Evolutionary conservation across 2,329 filamentous ascomycete species (phyloP), one percentile per base, ranked within the genome.

Genomic region (Cladophialophora immunda): DNA sequence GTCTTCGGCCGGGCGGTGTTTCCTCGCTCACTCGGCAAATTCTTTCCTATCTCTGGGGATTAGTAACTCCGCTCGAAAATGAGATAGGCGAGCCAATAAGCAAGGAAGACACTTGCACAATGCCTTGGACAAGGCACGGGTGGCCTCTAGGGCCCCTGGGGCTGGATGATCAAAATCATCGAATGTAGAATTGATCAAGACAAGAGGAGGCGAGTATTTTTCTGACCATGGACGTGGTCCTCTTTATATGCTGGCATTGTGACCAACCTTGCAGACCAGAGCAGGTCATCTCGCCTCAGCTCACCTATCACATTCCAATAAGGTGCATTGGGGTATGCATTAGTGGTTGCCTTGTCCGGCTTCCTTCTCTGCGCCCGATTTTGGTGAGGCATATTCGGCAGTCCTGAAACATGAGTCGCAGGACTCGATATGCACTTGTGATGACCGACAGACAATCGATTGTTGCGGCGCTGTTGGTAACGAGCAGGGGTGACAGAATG

Each of bases 241-340:
- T 61, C 58, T 22, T 61, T 61, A 61, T 61, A 61, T 34, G 58
- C 34, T 53, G 45, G 19, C 4, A 19, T 25, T 13, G 8, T 11
- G 4, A 11, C 45, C 19, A 25, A 11, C 45, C 19, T 25, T 50
- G 19, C 45, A 25, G n/a, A 30, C 11, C 29, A 5, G 27, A 25
- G n/a, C 38, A 27, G 36, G 57, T 15, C 32, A 30, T 59, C 25
- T 47, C 17, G 19, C 25, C 36, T 29, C 29, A 6, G 22, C 32
- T 30, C 54, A 22, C 47, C 55, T 64, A 41, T 59, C 34, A 57
- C 29, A 22, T 50, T 53, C 32, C 27, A 53, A 56, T 54, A 50
- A 22, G 58, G 36, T 64, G 62, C 56, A 53, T 64, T 64, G 62
- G 62, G 47, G 62, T 38, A n/a, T n/a, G 34, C 41, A 27, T 59